phyloP scores from a whole-genome alignment of 75 land plant species.

The Larix kaempferi region DNA sequence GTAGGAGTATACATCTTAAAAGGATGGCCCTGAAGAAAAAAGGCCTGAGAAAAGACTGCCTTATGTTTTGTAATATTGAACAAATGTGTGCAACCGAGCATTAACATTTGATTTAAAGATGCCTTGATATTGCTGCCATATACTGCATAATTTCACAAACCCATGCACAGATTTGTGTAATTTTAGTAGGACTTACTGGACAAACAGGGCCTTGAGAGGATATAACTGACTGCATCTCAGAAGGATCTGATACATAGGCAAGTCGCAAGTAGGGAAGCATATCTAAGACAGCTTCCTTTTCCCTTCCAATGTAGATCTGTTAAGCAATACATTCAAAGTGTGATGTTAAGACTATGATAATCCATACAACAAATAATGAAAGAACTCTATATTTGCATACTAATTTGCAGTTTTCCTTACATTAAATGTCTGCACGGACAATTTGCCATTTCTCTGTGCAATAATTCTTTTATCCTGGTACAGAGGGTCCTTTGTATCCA shows the following conservation, averaged over 20 bases:
- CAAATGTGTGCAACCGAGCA: not conserved
- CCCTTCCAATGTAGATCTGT: slow-evolving; percentile 83
- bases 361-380: slow-evolving; percentile 1
- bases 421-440: slow-evolving; percentile 74
- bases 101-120: not conserved
- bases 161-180: not conserved
- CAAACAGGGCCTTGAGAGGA: slow-evolving; percentile 91
- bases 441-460: slow-evolving; percentile 83
- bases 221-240: slow-evolving; percentile 86
- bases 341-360: not conserved
- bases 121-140: not conserved
- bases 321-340: not conserved
- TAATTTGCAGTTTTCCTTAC: slow-evolving; percentile 27
- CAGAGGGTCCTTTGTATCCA: slow-evolving; percentile 94
- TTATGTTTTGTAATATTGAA: too few relatives aligned
- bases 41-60: too few relatives aligned
- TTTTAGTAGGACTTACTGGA: slow-evolving; percentile 60
- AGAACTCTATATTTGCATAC: not conserved
- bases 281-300: slow-evolving; percentile 83
- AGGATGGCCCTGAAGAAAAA: too few relatives aligned
- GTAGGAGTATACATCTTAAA: too few relatives aligned
- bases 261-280: slow-evolving; percentile 96
- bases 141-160: not conserved
- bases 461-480: slow-evolving; percentile 94
- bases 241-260: slow-evolving; percentile 86